phyloP scores from a whole-genome alignment of 345 rosid species.

The Pugionium dolabratum region DNA sequence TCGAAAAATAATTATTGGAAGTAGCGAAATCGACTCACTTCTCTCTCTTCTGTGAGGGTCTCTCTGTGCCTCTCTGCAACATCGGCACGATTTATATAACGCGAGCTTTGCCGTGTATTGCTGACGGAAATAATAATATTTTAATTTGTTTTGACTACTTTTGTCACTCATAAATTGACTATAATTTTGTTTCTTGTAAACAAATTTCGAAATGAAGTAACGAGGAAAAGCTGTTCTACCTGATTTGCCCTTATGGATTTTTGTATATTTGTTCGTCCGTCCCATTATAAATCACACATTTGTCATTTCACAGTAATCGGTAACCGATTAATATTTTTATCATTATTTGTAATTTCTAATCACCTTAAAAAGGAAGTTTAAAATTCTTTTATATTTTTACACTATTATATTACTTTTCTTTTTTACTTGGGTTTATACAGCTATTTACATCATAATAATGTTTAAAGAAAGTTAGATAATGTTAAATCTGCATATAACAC shows the following conservation, averaged over 20 bases:
- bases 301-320: no score
- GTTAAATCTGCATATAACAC: no score
- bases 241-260: background rate
- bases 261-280: no score
- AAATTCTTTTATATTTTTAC: no score
- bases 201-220: conserved; percentile 10
- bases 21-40: background rate
- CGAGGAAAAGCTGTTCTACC: conserved; percentile 23
- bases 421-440: no score
- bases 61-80: conserved; percentile 22
- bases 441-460: no score
- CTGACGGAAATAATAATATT: conserved; percentile 30
- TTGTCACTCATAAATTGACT: conserved; percentile 7
- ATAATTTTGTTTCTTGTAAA: background rate
- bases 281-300: no score
- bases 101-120: conserved; percentile 33
- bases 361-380: no score
- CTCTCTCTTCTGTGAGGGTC: background rate
- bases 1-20: background rate
- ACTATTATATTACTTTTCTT: no score
- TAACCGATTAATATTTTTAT: no score
- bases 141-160: background rate
- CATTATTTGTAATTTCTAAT: no score
- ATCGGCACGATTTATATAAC: conserved; percentile 23
- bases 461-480: no score